Evolutionary conservation across 2,329 filamentous ascomycete species (phyloP).

Genomic region (Trichoderma arundinaceum): DNA sequence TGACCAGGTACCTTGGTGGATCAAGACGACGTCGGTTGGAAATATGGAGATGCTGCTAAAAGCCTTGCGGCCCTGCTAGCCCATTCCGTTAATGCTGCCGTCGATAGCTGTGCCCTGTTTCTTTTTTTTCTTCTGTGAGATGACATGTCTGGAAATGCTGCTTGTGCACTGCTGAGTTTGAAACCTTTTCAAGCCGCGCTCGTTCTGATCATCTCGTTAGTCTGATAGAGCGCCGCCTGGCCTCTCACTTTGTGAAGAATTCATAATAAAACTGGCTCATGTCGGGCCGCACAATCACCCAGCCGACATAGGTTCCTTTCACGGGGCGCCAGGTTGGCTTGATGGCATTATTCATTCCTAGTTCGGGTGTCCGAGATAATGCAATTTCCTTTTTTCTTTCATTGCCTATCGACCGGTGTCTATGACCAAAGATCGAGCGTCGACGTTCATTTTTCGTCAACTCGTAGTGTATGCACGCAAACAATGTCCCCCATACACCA

Average conservation of each 20-base stretch:
- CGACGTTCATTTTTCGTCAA: slow-evolving; percentile 51
- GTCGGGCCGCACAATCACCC: not conserved
- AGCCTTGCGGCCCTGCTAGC: not conserved
- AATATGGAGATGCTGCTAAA: not conserved
- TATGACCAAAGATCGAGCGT: slow-evolving; percentile 49
- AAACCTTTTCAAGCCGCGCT: not conserved
- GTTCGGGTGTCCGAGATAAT: slow-evolving; percentile 40
- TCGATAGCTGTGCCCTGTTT: not conserved
- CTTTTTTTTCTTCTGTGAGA: not conserved
- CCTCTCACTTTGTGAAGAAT: not conserved
- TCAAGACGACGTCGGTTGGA: not conserved
- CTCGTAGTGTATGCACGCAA: slow-evolving; percentile 53
- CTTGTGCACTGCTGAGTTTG: not conserved
- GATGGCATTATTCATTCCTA: not conserved
- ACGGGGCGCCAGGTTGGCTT: not conserved
- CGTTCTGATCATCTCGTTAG: not conserved
- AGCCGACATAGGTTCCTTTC: not conserved
- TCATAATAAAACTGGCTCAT: not conserved
- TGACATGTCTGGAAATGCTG: not conserved
- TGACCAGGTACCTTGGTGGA: not conserved
- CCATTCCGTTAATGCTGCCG: not conserved
- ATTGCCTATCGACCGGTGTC: slow-evolving; percentile 53
- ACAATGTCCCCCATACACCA: slow-evolving; percentile 53
- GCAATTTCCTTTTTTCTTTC: slow-evolving; percentile 46
- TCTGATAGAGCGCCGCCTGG: too few species aligned